Conservation (phyloP, 371 early-diverging fungal genomes). For the Apophysomyces ossiformis region DNA sequence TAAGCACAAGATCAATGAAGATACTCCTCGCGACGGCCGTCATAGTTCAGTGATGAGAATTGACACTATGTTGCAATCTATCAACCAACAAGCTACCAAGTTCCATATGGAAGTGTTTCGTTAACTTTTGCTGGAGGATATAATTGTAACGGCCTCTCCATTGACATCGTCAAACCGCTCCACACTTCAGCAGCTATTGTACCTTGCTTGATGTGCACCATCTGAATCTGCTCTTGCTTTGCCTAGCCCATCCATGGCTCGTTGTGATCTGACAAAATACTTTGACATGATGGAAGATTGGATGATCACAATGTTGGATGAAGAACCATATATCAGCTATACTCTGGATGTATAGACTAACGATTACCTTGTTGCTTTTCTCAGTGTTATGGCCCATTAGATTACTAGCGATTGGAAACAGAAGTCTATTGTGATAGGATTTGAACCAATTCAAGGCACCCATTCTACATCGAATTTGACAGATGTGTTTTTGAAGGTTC, state of each 20-base stretch:
- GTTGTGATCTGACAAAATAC: background rate
- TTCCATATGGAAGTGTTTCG: background rate
- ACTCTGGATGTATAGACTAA: conserved; percentile 32
- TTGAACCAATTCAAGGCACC: conserved; percentile 20
- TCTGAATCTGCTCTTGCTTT: background rate
- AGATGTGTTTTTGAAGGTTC: conserved; percentile 16
- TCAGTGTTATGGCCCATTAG: conserved; percentile 31
- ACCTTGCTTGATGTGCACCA: background rate
- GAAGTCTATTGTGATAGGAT: conserved; percentile 23
- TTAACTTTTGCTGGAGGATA: background rate
- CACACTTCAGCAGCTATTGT: background rate
- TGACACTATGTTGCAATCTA: background rate
- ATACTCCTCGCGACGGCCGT: background rate
- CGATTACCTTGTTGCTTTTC: conserved; percentile 19
- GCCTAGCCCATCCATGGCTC: background rate
- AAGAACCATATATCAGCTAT: conserved; percentile 5
- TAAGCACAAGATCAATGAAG: background rate
- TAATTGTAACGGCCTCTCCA: background rate
- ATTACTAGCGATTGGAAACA: conserved; percentile 22
- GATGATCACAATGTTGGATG: background rate
- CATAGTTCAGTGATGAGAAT: background rate
- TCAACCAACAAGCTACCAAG: background rate
- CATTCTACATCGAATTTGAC: conserved; percentile 23
- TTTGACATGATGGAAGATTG: background rate
- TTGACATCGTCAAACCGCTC: background rate